Base-by-base conservation (phyloP, 805 yeast species). In the Candida coleopterorum region DNA sequence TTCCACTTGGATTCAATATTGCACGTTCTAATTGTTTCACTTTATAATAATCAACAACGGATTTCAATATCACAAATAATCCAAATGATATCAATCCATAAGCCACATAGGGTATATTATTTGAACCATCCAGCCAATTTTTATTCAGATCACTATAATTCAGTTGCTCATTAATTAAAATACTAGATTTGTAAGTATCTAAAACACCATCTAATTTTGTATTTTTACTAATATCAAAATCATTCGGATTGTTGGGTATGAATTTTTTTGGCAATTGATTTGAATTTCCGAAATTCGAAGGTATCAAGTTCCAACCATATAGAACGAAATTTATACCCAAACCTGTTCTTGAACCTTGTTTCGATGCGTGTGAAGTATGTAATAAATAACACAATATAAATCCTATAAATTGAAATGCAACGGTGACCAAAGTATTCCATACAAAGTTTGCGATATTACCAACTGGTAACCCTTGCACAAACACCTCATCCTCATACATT, bases 321-420 rank as follows among this genome's bases (percentile, higher is more conserved):
- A 81, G 76, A 35, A 90, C 67, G 44, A 93, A 74, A 0, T 96
- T 87, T 42, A 85, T 54, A 2, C 97, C 97, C 39, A 93, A 63
- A 0, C 98, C 98, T 14, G 90, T 84, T 43, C 95, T 70, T 2
- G 97, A 82, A 3, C 98, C 98, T 52, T 89, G 89, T 55, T 86
- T 87, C 4, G 97, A 95, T 4, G 97, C 97, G 56, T 93, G 98
- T 2, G 97, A 85, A 1, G 97, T 90, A 60, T 93, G 97, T 37
- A 93, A 68, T 30, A 90, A 64, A 55, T 89, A 93, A 6, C 97
- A 89, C 38, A 90, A 70, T 28, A 93, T 69, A 60, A 93, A 93
- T 3, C 98, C 98, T 22, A 90, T 82, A 56, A 85, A 85, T 60
- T 90, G 96, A 68, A 93, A 93, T 27, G 94, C 82, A n/a, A 86